phyloP scores from a whole-genome alignment of 805 yeast species.

The Saturnispora quitensis region DNA sequence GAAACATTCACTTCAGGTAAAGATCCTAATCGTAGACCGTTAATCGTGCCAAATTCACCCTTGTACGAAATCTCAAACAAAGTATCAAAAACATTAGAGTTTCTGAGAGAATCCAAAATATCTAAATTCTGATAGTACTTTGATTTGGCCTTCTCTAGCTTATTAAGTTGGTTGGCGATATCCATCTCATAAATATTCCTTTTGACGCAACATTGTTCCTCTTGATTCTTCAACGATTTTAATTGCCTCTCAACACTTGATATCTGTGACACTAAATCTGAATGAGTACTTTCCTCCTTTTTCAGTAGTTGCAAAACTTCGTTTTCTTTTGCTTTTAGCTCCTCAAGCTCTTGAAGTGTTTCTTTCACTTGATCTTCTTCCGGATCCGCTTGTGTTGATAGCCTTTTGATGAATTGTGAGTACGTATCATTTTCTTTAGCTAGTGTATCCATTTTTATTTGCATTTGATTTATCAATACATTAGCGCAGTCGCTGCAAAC shows the following conservation, averaged over 20 bases:
- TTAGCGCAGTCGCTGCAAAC: conserved; percentile 82
- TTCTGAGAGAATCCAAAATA: conserved; percentile 62
- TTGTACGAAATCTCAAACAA: conserved; percentile 78
- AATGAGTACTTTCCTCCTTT: conserved; percentile 34
- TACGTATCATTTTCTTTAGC: conserved; percentile 74
- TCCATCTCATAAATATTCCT: conserved; percentile 53
- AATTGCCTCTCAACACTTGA: conserved; percentile 33
- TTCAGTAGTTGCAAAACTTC: conserved; percentile 31
- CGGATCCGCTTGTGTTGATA: conserved; percentile 48
- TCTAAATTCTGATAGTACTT: conserved; percentile 52
- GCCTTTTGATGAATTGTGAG: conserved; percentile 57
- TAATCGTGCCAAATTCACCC: conserved; percentile 80
- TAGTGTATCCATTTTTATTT: conserved; percentile 59
- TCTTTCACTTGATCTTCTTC: conserved; percentile 34
- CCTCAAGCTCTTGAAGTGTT: conserved; percentile 37
- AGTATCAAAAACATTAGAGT: conserved; percentile 73
- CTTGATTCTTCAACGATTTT: conserved; percentile 32
- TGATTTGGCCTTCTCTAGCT: conserved; percentile 54
- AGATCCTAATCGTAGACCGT: conserved; percentile 75
- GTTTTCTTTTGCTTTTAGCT: conserved; percentile 33
- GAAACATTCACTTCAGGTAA: conserved; percentile 53
- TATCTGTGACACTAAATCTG: conserved; percentile 41
- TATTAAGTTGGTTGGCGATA: conserved; percentile 39
- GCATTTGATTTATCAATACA: conserved; percentile 52
- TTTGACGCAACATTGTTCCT: conserved; percentile 35